Evolutionary conservation across 1,139 yeast genomes (phyloP), one percentile per base, ranked within the genome.

Genomic region (Pneumocystis carinii): DNA sequence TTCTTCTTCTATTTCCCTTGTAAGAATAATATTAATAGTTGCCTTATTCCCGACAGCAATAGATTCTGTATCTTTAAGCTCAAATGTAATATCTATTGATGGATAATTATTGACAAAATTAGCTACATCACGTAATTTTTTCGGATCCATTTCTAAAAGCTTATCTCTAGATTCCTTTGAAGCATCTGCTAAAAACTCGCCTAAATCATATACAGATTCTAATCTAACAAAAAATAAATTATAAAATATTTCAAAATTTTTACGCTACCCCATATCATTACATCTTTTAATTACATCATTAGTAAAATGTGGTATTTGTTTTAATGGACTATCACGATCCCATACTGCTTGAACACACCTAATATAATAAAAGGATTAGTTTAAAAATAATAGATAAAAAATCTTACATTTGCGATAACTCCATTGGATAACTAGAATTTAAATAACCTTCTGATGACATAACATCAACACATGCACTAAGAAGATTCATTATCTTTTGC

Each of bases 71-170:
- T 75, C 72, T 27, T 79, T 81, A 5, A 80, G 64, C 15, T 79
- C 70, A 64, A 78, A 79, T 67, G 83, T 84, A 29, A 90, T 73
- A 69, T 92, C 97, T 64, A 92, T 79, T 70, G 87, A 87, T 5
- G 98, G 98, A 72, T 87, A 94, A 68, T 80, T 83, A 74, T 92
- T 92, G 64, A 90, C 95, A 76, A 92, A 92, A 38, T 82, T 83
- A 0, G 97, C 97, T 63, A 92, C 90, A 36, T 78, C 78, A 57
- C 79, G 78, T 70, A 82, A 75, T 19, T 81, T 84, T 12, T 71
- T 71, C 7, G 76, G 77, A 24, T 73, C 72, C 70, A 89, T 75
- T 48, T 81, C 81, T 65, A 90, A 75, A 3, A 90, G 75, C 15
- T 79, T 79, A 63, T 82, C 84, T 62, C 97, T 79, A 64, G 83